phyloP scores from a whole-genome alignment of 108 stramenopile genomes.

The Skeletonema costatum region DNA sequence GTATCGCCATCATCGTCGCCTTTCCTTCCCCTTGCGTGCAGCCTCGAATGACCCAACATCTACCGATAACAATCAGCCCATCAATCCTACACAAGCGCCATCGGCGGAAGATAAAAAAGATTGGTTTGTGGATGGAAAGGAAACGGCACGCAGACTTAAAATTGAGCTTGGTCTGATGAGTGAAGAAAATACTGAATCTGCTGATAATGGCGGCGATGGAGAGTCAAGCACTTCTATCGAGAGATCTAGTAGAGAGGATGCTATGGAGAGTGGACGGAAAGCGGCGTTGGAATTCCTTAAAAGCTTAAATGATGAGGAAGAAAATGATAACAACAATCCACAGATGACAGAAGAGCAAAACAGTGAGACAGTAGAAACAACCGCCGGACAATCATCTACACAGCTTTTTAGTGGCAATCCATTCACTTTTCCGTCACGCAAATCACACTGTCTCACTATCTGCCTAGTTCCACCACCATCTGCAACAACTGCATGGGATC shows the following conservation, averaged over 20 bases:
- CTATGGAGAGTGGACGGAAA: slow-evolving; percentile 32
- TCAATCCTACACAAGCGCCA: neutral
- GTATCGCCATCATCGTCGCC: neutral
- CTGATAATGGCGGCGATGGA: neutral
- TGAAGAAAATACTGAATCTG: neutral
- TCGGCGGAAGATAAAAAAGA: neutral
- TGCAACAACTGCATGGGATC: slow-evolving; percentile 57
- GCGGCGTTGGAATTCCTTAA: slow-evolving; percentile 29
- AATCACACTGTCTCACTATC: slow-evolving; percentile 59
- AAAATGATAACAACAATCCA: neutral
- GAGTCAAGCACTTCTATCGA: neutral
- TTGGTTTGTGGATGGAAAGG: slow-evolving; percentile 30
- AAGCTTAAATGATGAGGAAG: slow-evolving; percentile 2
- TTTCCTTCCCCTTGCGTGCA: neutral
- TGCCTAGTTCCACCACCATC: slow-evolving; percentile 76
- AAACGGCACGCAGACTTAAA: slow-evolving; percentile 20
- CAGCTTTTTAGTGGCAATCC: neutral
- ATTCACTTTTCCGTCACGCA: slow-evolving; percentile 23
- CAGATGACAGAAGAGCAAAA: neutral
- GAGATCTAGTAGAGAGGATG: neutral
- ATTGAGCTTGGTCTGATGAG: slow-evolving; percentile 8
- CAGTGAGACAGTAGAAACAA: neutral
- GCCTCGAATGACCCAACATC: neutral
- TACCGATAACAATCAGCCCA: neutral
- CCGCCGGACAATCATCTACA: neutral